Evolutionary conservation across 208 protist genomes (phyloP).

Genomic region (Crithidia brevicula): DNA sequence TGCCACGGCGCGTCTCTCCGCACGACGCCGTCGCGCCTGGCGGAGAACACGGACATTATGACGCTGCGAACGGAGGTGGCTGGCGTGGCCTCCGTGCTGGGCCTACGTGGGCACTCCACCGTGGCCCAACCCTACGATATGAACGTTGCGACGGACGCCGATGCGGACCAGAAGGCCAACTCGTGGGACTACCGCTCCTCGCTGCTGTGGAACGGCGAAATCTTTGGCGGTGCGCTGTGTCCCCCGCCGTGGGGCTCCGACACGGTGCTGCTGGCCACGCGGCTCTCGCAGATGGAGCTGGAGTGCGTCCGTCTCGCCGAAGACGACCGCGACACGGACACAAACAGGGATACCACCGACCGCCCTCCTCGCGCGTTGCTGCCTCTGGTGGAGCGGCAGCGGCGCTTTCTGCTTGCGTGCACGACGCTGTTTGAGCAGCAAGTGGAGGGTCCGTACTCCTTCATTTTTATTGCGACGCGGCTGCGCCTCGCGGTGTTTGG

Average conservation of each 20-base stretch:
- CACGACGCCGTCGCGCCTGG: not conserved
- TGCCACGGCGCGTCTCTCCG: not conserved
- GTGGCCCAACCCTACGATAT: constrained; percentile 79
- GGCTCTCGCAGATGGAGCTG: constrained; percentile 64
- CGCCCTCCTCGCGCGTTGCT: not conserved
- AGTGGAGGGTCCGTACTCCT: constrained; percentile 84
- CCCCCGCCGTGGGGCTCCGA: constrained; percentile 72
- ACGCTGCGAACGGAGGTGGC: constrained; percentile 43
- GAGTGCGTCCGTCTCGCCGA: constrained; percentile 28
- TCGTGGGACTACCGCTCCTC: constrained; percentile 43
- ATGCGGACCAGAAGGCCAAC: constrained; percentile 33
- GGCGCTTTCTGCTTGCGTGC: constrained; percentile 58
- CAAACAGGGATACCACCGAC: not conserved
- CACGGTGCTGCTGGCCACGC: constrained; percentile 64
- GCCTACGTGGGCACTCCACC: constrained; percentile 53
- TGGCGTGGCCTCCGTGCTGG: constrained; percentile 67
- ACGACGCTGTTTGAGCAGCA: constrained; percentile 71
- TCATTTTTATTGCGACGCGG: constrained; percentile 73
- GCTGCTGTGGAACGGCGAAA: constrained; percentile 88
- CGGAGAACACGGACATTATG: not conserved
- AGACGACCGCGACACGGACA: not conserved
- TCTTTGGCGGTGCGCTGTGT: constrained; percentile 78
- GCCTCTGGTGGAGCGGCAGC: constrained; percentile 42
- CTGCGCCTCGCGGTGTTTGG: constrained; percentile 84
- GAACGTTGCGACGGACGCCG: constrained; percentile 42